Conservation (phyloP, 352 stramenopile genomes). For the Peronosclerospora sorghi region DNA sequence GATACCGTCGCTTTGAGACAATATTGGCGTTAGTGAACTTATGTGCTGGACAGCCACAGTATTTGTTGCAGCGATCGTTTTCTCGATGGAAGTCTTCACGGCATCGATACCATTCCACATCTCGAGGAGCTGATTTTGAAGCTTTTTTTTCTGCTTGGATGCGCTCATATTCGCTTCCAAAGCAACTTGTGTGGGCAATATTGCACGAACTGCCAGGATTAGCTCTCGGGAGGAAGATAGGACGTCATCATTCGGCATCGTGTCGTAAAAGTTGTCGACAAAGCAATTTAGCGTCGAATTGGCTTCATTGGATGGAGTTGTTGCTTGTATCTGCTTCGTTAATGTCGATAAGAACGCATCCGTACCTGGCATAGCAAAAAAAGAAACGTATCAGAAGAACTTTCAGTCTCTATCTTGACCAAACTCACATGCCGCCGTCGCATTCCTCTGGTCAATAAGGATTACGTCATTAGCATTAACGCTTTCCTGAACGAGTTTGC, state of each 20-base stretch:
- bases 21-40: slow-evolving; percentile 16
- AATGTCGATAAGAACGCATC: too few species aligned
- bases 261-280: slow-evolving; percentile 16
- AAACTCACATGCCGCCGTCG: too few species aligned
- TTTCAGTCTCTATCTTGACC: too few species aligned
- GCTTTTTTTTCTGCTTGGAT: slow-evolving; percentile 14
- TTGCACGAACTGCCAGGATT: slow-evolving; percentile 18
- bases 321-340: too few species aligned
- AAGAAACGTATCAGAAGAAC: too few species aligned
- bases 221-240: too few species aligned
- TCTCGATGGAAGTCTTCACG: slow-evolving; percentile 17
- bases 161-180: slow-evolving; percentile 10
- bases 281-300: slow-evolving; percentile 19
- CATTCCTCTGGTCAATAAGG: too few species aligned
- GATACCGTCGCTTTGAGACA: slow-evolving; percentile 11
- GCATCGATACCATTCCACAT: slow-evolving; percentile 27
- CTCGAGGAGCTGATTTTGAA: slow-evolving; percentile 14
- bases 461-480: too few species aligned
- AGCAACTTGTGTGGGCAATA: slow-evolving; percentile 17
- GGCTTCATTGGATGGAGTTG: too few species aligned
- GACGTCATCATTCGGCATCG: too few species aligned
- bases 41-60: slow-evolving; percentile 9
- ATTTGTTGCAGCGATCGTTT: slow-evolving; percentile 11
- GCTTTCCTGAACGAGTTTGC: too few species aligned
- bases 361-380: too few species aligned